phyloP scores from a whole-genome alignment of 176 grass and related monocot genomes.

The barley (Hordeum vulgare) region DNA sequence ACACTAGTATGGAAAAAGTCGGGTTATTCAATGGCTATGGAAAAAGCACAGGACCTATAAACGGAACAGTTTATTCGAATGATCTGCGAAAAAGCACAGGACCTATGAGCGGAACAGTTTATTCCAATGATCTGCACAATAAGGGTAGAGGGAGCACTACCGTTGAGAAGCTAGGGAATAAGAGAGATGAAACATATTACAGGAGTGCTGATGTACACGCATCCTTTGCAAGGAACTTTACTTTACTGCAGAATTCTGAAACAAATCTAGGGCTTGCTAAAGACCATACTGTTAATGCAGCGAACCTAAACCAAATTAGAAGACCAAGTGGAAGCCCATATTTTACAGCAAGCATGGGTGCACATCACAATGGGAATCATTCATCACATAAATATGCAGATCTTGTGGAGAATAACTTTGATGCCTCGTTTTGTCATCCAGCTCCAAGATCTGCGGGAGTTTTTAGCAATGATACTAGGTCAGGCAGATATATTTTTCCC shows the following conservation, averaged over 20 bases:
- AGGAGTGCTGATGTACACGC: constrained; percentile 22
- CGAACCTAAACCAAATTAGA: constrained; percentile 15
- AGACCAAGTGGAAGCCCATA: constrained; percentile 12
- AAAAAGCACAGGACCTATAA: constrained; percentile 30
- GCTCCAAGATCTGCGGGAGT: constrained; percentile 18
- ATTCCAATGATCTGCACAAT: constrained; percentile 25
- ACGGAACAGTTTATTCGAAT: constrained; percentile 21
- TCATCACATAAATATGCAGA: constrained; percentile 31
- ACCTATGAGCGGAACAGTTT: constrained; percentile 20
- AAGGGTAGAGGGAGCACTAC: constrained; percentile 14
- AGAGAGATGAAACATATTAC: constrained; percentile 19
- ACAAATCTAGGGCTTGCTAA: constrained; percentile 16
- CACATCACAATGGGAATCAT: constrained; percentile 31
- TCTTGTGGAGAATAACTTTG: constrained; percentile 28
- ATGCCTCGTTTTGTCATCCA: constrained; percentile 23
- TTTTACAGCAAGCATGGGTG: constrained; percentile 16
- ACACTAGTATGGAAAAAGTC: constrained; percentile 19
- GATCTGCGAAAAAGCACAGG: constrained; percentile 25
- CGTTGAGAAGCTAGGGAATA: constrained; percentile 18
- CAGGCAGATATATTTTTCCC: not conserved
- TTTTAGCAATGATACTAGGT: constrained; percentile 27
- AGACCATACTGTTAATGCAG: constrained; percentile 4
- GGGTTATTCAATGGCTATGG: constrained; percentile 29
- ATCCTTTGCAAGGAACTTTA: constrained; percentile 30
- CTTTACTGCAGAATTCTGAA: constrained; percentile 15